Percentiles rank a stretch among this genome's conserved stretches.
Conservation (phyloP, 2,329 filamentous ascomycete species). For the Alternaria postmessia region DNA sequence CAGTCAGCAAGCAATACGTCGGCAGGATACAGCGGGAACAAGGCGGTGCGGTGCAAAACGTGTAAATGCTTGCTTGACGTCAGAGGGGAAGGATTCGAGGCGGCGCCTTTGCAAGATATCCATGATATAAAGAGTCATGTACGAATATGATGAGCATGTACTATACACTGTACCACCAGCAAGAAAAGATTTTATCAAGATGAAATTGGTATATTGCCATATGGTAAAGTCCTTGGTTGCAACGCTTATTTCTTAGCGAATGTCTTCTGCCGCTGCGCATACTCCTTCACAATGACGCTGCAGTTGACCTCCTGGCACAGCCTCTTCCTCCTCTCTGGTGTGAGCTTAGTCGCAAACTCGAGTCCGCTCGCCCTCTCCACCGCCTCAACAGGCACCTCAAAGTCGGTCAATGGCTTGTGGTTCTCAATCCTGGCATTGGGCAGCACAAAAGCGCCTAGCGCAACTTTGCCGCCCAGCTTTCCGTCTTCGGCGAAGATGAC, state of each 20-base stretch:
- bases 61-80: slow-evolving; percentile 11
- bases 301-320: slow-evolving; percentile 89
- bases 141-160: slow-evolving; percentile 27
- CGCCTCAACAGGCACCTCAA: slow-evolving; percentile 92
- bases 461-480: slow-evolving; percentile 69
- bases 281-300: slow-evolving; percentile 84
- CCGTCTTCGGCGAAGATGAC: slow-evolving; percentile 96
- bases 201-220: slow-evolving; percentile 8
- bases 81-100: neutral
- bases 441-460: slow-evolving; percentile 91
- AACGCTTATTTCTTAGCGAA: slow-evolving; percentile 43
- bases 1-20: slow-evolving; percentile 60
- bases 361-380: slow-evolving; percentile 91
- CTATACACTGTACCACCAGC: slow-evolving; percentile 33
- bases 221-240: too few relatives aligned
- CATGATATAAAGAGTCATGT: neutral
- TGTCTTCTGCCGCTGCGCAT: slow-evolving; percentile 64
- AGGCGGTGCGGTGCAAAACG: slow-evolving; percentile 13
- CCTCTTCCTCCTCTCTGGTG: slow-evolving; percentile 74
- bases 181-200: slow-evolving; percentile 11
- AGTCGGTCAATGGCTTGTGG: slow-evolving; percentile 84
- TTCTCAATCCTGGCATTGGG: slow-evolving; percentile 92
- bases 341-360: slow-evolving; percentile 86
- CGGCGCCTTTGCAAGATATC: neutral
- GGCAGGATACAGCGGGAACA: slow-evolving; percentile 57